Percentiles rank a stretch among this genome's conserved stretches.
Conservation (phyloP, 148 eudicot species). For the Rhododendron henanense region DNA sequence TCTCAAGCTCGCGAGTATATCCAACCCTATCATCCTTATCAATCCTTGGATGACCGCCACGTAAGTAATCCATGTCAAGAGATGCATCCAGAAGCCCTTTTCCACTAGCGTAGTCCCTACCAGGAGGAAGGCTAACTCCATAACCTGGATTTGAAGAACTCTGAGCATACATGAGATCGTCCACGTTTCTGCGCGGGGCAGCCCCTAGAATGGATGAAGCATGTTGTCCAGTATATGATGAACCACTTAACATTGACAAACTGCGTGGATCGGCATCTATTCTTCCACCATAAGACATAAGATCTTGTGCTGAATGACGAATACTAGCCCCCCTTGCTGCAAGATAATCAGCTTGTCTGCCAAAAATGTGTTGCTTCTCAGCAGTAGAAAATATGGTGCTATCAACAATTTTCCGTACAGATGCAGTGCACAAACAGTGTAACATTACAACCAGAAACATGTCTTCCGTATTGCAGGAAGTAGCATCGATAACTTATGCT, state of each 20-base stretch:
- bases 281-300: constrained; percentile 68
- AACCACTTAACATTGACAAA: constrained; percentile 44
- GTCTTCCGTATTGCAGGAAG: not conserved
- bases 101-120: constrained; percentile 87
- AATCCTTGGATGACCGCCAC: constrained; percentile 49
- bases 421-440: constrained; percentile 17
- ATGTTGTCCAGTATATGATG: constrained; percentile 65
- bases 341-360: constrained; percentile 99
- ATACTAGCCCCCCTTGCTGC: constrained; percentile 61
- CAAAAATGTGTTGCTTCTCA: constrained; percentile 78
- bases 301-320: constrained; percentile 73
- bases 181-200: constrained; percentile 68
- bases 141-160: constrained; percentile 81
- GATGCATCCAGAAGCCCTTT: constrained; percentile 75
- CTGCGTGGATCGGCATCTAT: constrained; percentile 63
- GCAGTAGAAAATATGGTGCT: constrained; percentile 35
- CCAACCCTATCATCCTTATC: constrained; percentile 58
- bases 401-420: constrained; percentile 20
- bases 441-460: constrained; percentile 11
- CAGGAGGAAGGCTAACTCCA: constrained; percentile 98
- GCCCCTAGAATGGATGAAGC: constrained; percentile 89
- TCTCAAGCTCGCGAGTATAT: constrained; percentile 59
- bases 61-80: constrained; percentile 65
- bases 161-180: constrained; percentile 63
- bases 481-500: constrained; percentile 13